Evolutionary conservation across 2,329 filamentous ascomycete genomes (phyloP).

Genomic region (Ophiostoma triangulosporum): DNA sequence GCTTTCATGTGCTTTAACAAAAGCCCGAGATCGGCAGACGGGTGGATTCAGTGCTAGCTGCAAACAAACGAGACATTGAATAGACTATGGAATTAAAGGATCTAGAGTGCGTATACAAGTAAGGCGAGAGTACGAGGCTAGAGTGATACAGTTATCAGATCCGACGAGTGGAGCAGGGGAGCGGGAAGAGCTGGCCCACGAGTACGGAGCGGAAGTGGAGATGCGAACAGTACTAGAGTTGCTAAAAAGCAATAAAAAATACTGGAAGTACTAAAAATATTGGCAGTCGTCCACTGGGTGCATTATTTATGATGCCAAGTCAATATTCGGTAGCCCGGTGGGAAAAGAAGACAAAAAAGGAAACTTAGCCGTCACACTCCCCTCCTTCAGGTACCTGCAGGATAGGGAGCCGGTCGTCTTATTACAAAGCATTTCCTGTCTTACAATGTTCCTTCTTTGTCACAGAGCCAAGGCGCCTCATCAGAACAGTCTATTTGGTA

Average conservation of each 20-base stretch:
- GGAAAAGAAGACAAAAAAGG: not conserved
- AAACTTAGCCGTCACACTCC: not conserved
- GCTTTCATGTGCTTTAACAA: not conserved
- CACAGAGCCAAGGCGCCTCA: too few species aligned
- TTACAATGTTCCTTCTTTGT: too few species aligned
- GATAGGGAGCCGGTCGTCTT: too few species aligned
- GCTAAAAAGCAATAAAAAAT: not conserved
- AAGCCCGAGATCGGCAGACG: not conserved
- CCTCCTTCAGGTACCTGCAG: too few species aligned
- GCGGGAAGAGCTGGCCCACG: too few species aligned
- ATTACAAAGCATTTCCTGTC: too few species aligned
- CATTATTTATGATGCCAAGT: slow-evolving; percentile 1
- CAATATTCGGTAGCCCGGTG: not conserved
- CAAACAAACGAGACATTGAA: not conserved
- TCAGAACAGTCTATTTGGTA: too few species aligned
- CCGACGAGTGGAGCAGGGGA: not conserved
- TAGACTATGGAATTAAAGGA: too few species aligned
- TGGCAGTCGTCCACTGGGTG: not conserved
- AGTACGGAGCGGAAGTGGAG: not conserved
- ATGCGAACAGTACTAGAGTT: not conserved
- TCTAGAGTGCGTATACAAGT: too few species aligned
- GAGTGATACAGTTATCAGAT: not conserved
- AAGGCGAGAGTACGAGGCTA: not conserved
- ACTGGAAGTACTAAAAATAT: too few species aligned
- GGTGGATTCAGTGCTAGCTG: not conserved